phyloP scores from a whole-genome alignment of 345 rosid genomes.

The Euphorbia lathyris region DNA sequence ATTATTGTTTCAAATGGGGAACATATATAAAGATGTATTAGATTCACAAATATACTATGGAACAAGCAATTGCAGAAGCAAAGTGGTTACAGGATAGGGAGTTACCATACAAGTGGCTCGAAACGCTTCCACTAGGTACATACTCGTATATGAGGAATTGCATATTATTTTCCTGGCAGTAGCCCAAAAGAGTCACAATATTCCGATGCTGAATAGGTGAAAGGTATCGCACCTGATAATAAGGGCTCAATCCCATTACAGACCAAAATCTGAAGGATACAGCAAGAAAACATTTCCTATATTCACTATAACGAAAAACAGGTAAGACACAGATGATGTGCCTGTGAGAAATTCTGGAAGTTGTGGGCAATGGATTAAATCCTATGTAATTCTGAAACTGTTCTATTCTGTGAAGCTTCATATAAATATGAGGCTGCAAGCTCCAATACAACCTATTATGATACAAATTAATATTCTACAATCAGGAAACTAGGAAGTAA shows the following conservation, averaged over 20 bases:
- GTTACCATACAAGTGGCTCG: conserved; percentile 97
- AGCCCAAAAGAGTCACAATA: conserved; percentile 85
- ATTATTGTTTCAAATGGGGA: background rate
- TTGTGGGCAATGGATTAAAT: background rate
- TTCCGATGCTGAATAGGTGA: conserved; percentile 82
- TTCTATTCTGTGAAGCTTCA: conserved; percentile 6
- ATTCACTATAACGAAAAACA: background rate
- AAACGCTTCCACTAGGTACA: conserved; percentile 94
- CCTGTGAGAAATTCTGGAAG: conserved; percentile 4
- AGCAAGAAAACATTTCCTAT: conserved; percentile 8
- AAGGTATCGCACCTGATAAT: conserved; percentile 70
- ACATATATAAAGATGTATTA: no score
- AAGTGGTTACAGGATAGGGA: conserved; percentile 43
- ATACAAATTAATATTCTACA: background rate
- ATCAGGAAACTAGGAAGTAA: background rate
- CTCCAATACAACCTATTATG: background rate
- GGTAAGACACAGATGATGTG: background rate
- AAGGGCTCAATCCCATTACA: conserved; percentile 17
- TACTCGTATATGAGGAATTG: conserved; percentile 87
- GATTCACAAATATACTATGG: no score
- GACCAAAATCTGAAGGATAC: conserved; percentile 15
- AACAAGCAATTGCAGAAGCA: conserved; percentile 14
- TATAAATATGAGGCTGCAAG: background rate
- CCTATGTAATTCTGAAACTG: background rate
- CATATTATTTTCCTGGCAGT: conserved; percentile 74